Evolutionary conservation across 2,329 filamentous ascomycete genomes (phyloP).

Genomic region (Fusarium sp.): DNA sequence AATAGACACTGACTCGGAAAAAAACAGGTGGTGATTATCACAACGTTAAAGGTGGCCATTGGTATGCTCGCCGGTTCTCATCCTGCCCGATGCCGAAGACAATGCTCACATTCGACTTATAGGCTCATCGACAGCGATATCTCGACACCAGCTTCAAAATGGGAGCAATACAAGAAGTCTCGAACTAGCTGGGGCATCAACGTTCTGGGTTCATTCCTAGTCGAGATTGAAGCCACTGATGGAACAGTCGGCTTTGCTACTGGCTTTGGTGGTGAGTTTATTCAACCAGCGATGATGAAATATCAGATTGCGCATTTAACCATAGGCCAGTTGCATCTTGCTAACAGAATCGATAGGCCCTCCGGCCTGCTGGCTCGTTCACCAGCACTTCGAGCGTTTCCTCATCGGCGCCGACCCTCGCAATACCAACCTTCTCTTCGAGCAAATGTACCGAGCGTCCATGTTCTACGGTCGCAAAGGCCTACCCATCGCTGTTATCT

Average conservation of each 20-base stretch:
- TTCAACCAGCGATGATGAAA: background rate
- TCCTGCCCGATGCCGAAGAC: background rate
- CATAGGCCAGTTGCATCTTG: background rate
- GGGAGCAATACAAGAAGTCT: slow-evolving; percentile 87
- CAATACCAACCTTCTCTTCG: slow-evolving; percentile 91
- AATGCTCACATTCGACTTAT: slow-evolving; percentile 42
- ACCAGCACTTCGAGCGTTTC: slow-evolving; percentile 94
- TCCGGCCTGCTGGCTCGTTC: slow-evolving; percentile 92
- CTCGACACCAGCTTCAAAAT: slow-evolving; percentile 90
- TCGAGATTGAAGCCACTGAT: slow-evolving; percentile 89
- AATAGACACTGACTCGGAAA: background rate
- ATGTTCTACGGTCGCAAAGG: slow-evolving; percentile 98
- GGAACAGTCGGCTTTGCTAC: slow-evolving; percentile 95
- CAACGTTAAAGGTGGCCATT: slow-evolving; percentile 83
- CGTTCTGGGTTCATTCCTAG: slow-evolving; percentile 89
- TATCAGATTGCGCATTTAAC: background rate
- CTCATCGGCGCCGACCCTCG: slow-evolving; percentile 87
- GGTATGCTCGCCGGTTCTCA: slow-evolving; percentile 54
- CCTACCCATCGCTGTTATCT: slow-evolving; percentile 89
- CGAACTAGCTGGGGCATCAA: slow-evolving; percentile 97
- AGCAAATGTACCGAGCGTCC: slow-evolving; percentile 95
- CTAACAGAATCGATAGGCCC: slow-evolving; percentile 66
- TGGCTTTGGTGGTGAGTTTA: slow-evolving; percentile 78
- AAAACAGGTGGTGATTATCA: slow-evolving; percentile 82
- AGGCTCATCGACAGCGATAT: slow-evolving; percentile 95